These are phyloP conservation scores for Fonsecaea erecta DNA, from an alignment of 2,329 filamentous ascomycete genomes.

Conservation along the genomic window DNA sequence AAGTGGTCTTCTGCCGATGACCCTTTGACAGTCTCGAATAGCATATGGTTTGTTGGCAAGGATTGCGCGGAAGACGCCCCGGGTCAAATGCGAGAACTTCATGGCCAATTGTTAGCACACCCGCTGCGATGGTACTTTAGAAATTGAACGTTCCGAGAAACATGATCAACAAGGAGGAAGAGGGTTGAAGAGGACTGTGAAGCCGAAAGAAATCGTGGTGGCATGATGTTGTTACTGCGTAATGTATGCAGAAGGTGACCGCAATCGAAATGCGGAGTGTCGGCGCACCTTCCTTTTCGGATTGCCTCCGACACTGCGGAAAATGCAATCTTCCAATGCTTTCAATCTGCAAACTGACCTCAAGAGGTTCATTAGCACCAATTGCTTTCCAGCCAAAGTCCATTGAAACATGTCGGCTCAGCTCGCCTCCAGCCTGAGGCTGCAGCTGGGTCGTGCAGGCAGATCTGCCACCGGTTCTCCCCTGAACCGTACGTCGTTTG, in stretches of 20 bases:
- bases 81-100: slow-evolving; percentile 50
- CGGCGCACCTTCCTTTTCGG: neutral
- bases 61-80: slow-evolving; percentile 51
- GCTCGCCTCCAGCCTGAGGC: slow-evolving; percentile 3
- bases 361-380: neutral
- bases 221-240: neutral
- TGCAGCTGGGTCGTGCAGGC: slow-evolving; percentile 7
- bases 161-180: neutral
- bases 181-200: neutral
- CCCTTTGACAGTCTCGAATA: slow-evolving; percentile 25
- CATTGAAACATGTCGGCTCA: slow-evolving; percentile 7
- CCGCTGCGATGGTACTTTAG: neutral
- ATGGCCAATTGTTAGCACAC: slow-evolving; percentile 37
- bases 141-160: neutral
- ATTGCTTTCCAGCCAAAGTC: neutral
- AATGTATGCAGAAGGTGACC: neutral
- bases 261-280: neutral
- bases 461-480: slow-evolving; percentile 4
- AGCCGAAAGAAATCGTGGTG: neutral
- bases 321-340: neutral
- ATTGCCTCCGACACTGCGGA: neutral
- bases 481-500: slow-evolving; percentile 12
- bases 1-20: slow-evolving; percentile 6
- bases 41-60: slow-evolving; percentile 50
- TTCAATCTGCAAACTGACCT: neutral